Evolutionary conservation across 345 rosid species (phyloP).

Genomic region (Dipteronia sinensis): DNA sequence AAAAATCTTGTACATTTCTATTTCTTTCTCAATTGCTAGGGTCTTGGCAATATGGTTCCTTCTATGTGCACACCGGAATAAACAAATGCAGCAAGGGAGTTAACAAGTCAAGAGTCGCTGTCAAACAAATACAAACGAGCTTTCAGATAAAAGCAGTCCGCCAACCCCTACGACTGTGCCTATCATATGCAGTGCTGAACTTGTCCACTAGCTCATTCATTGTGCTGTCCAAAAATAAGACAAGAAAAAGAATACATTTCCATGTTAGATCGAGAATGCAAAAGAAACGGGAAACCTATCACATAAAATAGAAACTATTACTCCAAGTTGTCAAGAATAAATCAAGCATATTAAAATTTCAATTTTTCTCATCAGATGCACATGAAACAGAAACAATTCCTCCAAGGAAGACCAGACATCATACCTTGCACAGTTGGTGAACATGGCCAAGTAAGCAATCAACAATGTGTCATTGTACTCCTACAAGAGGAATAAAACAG

Average conservation of each 20-base stretch:
- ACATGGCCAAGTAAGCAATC: constrained; percentile 85
- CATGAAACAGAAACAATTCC: neutral
- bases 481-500: constrained; percentile 48
- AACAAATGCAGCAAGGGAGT: constrained; percentile 6
- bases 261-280: neutral
- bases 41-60: constrained; percentile 20
- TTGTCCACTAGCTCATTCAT: constrained; percentile 95
- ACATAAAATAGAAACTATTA: neutral
- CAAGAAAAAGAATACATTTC: neutral
- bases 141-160: constrained; percentile 77
- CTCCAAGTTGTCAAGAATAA: neutral
- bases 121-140: constrained; percentile 4
- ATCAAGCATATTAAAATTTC: neutral
- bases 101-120: constrained; percentile 4
- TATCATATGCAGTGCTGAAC: constrained; percentile 93
- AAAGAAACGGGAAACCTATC: neutral
- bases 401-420: neutral
- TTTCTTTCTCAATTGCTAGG: constrained; percentile 18
- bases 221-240: constrained; percentile 51
- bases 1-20: constrained; percentile 11
- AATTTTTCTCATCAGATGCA: neutral
- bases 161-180: constrained; percentile 90
- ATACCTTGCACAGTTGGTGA: constrained; percentile 94
- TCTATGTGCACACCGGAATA: constrained; percentile 27
- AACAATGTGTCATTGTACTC: constrained; percentile 90